Conservation (phyloP, 352 stramenopile species). For the Hyaloperonospora brassicae region DNA sequence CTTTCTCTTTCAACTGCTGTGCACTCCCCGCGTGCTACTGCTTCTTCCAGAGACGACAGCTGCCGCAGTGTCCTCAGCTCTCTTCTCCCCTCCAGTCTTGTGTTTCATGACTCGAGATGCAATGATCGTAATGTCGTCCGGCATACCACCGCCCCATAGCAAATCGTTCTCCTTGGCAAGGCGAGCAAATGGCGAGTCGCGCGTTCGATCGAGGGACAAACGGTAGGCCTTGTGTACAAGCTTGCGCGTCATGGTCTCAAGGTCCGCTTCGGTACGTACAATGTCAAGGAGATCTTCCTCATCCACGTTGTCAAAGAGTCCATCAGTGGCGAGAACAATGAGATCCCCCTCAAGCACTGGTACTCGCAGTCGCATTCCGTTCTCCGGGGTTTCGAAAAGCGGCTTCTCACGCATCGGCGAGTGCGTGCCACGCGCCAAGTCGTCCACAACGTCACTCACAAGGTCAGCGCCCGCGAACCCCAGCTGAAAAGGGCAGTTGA, state of each 20-base stretch:
- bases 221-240: conserved; percentile 86
- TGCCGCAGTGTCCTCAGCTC: too few species aligned
- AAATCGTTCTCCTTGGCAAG: conserved; percentile 98
- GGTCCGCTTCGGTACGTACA: conserved; percentile 43
- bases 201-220: conserved; percentile 82
- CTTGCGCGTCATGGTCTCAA: conserved; percentile 69
- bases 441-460: conserved; percentile 39
- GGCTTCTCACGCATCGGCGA: conserved; percentile 56
- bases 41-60: too few species aligned
- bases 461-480: conserved; percentile 48
- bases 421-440: conserved; percentile 33
- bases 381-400: conserved; percentile 89
- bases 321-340: conserved; percentile 94
- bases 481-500: conserved; percentile 95
- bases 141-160: conserved; percentile 92
- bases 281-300: conserved; percentile 72
- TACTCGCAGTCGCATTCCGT: conserved; percentile 89
- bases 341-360: conserved; percentile 91
- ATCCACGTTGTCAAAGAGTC: conserved; percentile 95
- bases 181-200: conserved; percentile 94
- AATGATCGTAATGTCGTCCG: conserved; percentile 85
- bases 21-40: too few species aligned
- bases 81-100: conserved; percentile 9
- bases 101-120: conserved; percentile 51
- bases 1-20: too few species aligned